Evolutionary conservation across 768 basidiomycete genomes (phyloP), one percentile per base, ranked within the genome.

Genomic region (Vararia minispora): DNA sequence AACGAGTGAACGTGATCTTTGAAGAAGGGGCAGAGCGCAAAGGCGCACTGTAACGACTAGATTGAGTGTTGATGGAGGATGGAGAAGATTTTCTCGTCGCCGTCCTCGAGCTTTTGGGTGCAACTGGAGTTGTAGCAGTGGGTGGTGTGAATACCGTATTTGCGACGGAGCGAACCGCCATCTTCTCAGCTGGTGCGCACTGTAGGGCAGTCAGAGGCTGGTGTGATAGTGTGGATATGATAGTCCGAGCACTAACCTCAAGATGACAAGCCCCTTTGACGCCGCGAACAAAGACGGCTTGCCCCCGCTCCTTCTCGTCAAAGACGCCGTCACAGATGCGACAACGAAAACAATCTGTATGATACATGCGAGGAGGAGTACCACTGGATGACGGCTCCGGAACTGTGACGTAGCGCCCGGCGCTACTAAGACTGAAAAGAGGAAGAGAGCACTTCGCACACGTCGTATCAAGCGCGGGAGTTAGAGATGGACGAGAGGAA

Each of bases 291-390:
- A 84, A 89, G n/a, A 74, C 62, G 7, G 82, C 75, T 45, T 77
- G 72, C 1, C 81, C 80, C 16, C 64, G 69, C 34, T 60, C 59
- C 25, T 61, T 62, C 52, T 81, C 80, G 44, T 69, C 71, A 48
- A 90, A 85, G 7, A 64, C 52, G 13, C 70, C 67, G 30, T 72
- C 62, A 48, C 86, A 90, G 16, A 79, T 60, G 16, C 56, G 62
- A 50, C 86, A 90, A 37, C 68, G 73, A 57, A 90, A 88, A 53
- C 86, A 90, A 29, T 74, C 69, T 3, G 71, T 65, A 47, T 90
- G 86, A 49, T 82, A 89, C 16, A 68, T 66, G 53, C 69, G 68
- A n/a, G 74, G 67, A 17, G 61, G 58, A 13, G 62, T 63, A 22
- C 59, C 65, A 30, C 61, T 59, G 40, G 48, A 52, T 2, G 57